These are phyloP conservation scores for Dendrostoma leiphaemia DNA, from an alignment of 2,329 filamentous ascomycete species.

Conservation along the genomic window DNA sequence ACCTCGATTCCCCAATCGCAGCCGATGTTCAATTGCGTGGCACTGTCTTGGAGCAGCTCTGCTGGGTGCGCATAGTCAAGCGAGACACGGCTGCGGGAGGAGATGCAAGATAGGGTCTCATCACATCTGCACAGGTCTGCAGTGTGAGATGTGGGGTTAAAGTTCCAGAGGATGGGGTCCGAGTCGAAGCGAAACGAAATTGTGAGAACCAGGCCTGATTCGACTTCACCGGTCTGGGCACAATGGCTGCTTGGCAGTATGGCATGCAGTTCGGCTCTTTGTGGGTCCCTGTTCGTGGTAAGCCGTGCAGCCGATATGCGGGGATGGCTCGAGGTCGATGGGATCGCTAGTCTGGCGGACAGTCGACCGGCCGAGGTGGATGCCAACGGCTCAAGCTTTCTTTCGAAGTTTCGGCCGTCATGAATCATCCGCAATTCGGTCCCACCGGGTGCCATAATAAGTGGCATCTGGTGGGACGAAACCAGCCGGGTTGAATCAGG, in stretches of 20 bases:
- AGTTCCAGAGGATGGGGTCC: background rate
- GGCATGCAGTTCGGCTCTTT: constrained; percentile 16
- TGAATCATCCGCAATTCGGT: background rate
- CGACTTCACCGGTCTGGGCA: no score
- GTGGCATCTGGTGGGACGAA: background rate
- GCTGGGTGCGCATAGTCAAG: background rate
- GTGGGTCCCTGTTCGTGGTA: constrained; percentile 11
- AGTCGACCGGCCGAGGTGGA: constrained; percentile 10
- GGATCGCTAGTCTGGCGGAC: constrained; percentile 9
- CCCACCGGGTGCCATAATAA: background rate
- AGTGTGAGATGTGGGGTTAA: constrained; percentile 7
- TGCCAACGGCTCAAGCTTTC: constrained; percentile 7
- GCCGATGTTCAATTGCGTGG: background rate
- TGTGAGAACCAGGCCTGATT: no score
- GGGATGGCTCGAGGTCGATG: constrained; percentile 6
- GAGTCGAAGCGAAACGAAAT: background rate
- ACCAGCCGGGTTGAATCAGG: background rate
- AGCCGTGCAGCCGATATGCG: constrained; percentile 11
- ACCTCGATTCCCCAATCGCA: background rate
- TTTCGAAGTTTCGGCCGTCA: background rate
- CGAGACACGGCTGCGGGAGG: background rate
- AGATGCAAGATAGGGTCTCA: background rate
- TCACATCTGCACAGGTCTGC: background rate
- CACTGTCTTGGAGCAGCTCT: background rate
- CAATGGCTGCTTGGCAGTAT: no score